Conservation (phyloP, 2,329 filamentous ascomycete species). For the Curvularia sp. region DNA sequence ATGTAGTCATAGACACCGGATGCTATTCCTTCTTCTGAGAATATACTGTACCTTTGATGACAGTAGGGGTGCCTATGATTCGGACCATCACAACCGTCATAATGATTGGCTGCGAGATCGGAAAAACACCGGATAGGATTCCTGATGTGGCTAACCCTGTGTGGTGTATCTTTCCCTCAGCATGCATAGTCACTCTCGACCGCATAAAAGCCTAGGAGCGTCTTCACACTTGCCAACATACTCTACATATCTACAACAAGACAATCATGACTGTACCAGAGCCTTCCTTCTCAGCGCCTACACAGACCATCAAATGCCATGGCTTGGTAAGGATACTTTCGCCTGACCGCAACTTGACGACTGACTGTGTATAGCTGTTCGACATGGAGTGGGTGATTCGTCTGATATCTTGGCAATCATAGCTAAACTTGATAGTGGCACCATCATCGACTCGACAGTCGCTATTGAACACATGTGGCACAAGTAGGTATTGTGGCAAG, state of each 20-base stretch:
- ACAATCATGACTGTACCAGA: conserved; percentile 43
- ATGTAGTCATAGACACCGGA: not conserved
- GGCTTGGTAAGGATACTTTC: conserved; percentile 49
- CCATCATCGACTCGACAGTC: conserved; percentile 80
- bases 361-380: conserved; percentile 38
- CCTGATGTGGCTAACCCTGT: conserved; percentile 20
- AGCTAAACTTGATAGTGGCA: conserved; percentile 61
- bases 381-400: conserved; percentile 43
- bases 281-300: conserved; percentile 51
- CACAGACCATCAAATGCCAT: conserved; percentile 51
- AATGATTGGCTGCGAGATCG: conserved; percentile 24
- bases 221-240: not conserved
- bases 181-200: not conserved
- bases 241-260: not conserved
- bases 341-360: conserved; percentile 3
- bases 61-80: not conserved
- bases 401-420: not conserved
- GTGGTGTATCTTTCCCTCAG: conserved; percentile 9
- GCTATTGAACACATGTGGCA: conserved; percentile 82
- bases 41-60: not conserved
- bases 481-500: conserved; percentile 56
- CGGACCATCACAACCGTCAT: not conserved
- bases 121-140: conserved; percentile 22
- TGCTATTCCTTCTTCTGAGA: not conserved
- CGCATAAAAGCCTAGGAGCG: not conserved